Evolutionary conservation across 768 basidiomycete species (phyloP).

Genomic region (Tephrocybe rancida): DNA sequence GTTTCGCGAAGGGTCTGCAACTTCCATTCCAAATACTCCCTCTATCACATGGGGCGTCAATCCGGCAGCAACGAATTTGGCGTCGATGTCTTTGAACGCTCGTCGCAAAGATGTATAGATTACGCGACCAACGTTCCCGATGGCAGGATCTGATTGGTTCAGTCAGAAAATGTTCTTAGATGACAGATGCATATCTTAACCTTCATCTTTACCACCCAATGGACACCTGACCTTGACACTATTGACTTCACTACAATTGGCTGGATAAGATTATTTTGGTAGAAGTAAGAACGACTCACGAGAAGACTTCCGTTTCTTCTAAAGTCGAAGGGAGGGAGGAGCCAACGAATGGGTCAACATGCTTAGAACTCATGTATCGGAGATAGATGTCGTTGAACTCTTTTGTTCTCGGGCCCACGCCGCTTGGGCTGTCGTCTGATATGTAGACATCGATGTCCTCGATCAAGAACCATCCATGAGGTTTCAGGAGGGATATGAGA

Average conservation of each 20-base stretch:
- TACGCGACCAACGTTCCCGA: background rate
- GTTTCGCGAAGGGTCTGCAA: background rate
- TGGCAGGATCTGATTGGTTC: background rate
- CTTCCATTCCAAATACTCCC: conserved; percentile 1
- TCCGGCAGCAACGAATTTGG: background rate
- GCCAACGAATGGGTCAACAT: background rate
- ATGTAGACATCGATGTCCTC: conserved; percentile 1
- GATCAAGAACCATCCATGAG: conserved; percentile 9
- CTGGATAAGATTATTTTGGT: background rate
- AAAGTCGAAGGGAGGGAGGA: background rate
- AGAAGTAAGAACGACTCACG: background rate
- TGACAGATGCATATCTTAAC: background rate
- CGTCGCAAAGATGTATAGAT: background rate
- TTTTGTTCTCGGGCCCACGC: background rate
- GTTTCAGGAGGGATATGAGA: conserved; percentile 3
- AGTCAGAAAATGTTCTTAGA: too few relatives aligned
- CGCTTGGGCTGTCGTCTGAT: background rate
- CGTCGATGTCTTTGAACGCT: background rate
- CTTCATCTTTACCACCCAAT: background rate
- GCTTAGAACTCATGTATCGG: background rate
- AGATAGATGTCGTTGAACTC: conserved; percentile 1
- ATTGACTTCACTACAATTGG: background rate
- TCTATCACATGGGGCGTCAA: background rate
- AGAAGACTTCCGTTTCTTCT: background rate
- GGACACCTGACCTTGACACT: background rate